A percentile compares a stretch with the other conserved stretches of the same genome.
phyloP scores from a whole-genome alignment of 805 yeast genomes.

The Metschnikowia lunata region DNA sequence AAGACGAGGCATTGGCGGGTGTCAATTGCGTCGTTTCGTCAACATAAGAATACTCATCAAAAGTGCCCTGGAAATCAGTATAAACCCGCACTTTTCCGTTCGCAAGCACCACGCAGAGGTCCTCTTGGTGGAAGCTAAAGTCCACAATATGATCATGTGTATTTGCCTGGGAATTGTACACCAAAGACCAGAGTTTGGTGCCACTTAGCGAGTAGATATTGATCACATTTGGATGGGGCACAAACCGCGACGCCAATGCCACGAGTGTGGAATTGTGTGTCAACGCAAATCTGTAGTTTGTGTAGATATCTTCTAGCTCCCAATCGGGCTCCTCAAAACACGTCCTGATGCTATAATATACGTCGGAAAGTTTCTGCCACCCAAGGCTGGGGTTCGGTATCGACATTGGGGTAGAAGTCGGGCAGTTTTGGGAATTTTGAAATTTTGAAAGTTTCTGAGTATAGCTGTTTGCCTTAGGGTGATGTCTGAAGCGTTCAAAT shows the following conservation, averaged over 20 bases:
- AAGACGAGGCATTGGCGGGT: background rate
- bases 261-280: slow-evolving; percentile 54
- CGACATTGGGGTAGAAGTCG: background rate
- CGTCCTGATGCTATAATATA: slow-evolving; percentile 58
- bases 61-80: slow-evolving; percentile 63
- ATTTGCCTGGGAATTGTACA: slow-evolving; percentile 30
- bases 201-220: slow-evolving; percentile 37
- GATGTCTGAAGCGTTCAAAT: too few species aligned
- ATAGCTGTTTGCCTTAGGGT: too few species aligned
- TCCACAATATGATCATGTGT: slow-evolving; percentile 52
- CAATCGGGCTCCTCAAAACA: slow-evolving; percentile 52
- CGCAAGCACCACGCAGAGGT: slow-evolving; percentile 51
- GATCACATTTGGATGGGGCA: slow-evolving; percentile 32
- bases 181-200: slow-evolving; percentile 29
- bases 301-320: slow-evolving; percentile 36
- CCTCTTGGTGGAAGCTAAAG: slow-evolving; percentile 48
- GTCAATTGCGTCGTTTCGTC: background rate
- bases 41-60: slow-evolving; percentile 44
- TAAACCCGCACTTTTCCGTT: slow-evolving; percentile 54
- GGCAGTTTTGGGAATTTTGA: too few species aligned
- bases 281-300: slow-evolving; percentile 43
- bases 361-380: slow-evolving; percentile 78
- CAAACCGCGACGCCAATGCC: slow-evolving; percentile 43
- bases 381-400: slow-evolving; percentile 41
- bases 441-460: too few species aligned